These are phyloP conservation scores for Ogataea sp. DNA, from an alignment of 805 yeast species.

Conservation along the genomic window DNA sequence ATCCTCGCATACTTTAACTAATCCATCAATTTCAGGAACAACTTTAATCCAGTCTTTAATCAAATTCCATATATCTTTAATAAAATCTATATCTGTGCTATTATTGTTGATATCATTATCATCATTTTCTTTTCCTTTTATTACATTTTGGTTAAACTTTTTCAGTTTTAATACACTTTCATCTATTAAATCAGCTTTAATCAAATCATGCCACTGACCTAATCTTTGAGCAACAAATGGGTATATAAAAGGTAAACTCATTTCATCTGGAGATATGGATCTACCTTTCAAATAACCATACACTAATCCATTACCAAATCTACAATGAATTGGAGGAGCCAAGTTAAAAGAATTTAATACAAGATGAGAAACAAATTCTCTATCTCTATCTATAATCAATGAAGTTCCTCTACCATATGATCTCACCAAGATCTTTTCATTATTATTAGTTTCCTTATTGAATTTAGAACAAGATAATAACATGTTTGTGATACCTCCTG, in stretches of 20 bases:
- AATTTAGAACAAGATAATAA: constrained; percentile 35
- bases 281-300: constrained; percentile 65
- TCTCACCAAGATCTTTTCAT: constrained; percentile 46
- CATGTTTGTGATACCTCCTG: constrained; percentile 63
- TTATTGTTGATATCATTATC: constrained; percentile 8
- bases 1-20: constrained; percentile 27
- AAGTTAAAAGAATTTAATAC: constrained; percentile 49
- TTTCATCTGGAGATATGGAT: constrained; percentile 47
- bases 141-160: constrained; percentile 14
- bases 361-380: constrained; percentile 66
- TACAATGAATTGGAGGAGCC: constrained; percentile 62
- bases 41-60: constrained; percentile 54
- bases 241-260: constrained; percentile 38
- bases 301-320: constrained; percentile 65
- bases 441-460: constrained; percentile 9
- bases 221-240: constrained; percentile 56
- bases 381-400: constrained; percentile 61
- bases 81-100: constrained; percentile 18
- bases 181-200: constrained; percentile 39
- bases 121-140: constrained; percentile 5
- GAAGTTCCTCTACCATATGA: constrained; percentile 72
- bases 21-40: constrained; percentile 43
- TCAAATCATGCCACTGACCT: constrained; percentile 60
- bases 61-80: constrained; percentile 50
- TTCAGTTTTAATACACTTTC: constrained; percentile 35